Conservation (phyloP, 805 yeast genomes). For the Lipomyces sp. region DNA sequence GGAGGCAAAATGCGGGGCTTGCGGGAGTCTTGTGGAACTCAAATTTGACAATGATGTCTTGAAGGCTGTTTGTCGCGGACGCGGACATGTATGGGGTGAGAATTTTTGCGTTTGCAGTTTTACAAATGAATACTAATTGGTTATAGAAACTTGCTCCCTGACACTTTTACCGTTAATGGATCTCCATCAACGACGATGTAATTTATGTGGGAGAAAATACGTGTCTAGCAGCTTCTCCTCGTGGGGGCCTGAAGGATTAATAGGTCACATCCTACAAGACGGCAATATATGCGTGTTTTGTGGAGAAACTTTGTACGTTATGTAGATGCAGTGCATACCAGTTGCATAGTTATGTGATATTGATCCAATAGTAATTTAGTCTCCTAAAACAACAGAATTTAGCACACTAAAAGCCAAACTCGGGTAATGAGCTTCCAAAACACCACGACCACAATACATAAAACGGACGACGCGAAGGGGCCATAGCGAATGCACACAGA, state of each 20-base stretch:
- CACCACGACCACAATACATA: not conserved
- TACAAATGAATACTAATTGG: not conserved
- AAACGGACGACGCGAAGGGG: not conserved
- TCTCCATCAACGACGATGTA: constrained; percentile 28
- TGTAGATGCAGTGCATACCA: not conserved
- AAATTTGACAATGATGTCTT: not conserved
- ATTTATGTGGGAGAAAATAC: constrained; percentile 14
- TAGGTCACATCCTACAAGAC: not conserved
- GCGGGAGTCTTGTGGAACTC: constrained; percentile 25
- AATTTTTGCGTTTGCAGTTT: not conserved
- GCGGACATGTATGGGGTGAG: constrained; percentile 32
- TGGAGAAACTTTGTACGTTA: constrained; percentile 22
- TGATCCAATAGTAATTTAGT: not conserved
- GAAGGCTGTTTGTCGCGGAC: constrained; percentile 18
- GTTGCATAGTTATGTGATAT: not conserved
- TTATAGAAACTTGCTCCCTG: constrained; percentile 25
- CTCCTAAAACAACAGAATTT: not conserved
- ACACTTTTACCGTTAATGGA: constrained; percentile 33
- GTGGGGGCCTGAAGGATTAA: not conserved
- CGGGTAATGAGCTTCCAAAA: not conserved
- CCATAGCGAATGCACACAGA: constrained; percentile 2
- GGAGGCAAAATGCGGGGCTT: constrained; percentile 29
- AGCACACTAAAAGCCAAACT: constrained; percentile 5
- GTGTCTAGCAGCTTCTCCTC: constrained; percentile 5
- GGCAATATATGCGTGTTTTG: constrained; percentile 28